These are phyloP conservation scores for Petrea volubilis DNA, from an alignment of 257 asterid genomes.

Conservation along the genomic window DNA sequence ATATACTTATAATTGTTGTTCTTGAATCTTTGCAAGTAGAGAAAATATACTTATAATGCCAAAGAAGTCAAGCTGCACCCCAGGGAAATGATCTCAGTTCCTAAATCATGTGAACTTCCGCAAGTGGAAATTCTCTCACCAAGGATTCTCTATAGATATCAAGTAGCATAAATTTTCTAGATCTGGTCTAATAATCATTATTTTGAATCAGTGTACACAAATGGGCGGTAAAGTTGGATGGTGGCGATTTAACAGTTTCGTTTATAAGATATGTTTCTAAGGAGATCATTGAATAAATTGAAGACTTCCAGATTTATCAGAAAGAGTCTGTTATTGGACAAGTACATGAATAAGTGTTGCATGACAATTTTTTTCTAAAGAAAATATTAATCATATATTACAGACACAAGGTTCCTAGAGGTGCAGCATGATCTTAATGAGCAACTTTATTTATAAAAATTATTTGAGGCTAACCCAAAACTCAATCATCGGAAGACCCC, in stretches of 20 bases:
- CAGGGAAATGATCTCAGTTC: neutral
- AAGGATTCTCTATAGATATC: neutral
- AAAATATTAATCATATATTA: neutral
- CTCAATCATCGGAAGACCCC: neutral
- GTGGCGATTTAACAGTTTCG: neutral
- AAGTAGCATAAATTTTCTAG: neutral
- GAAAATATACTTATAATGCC: neutral
- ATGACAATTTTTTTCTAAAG: neutral
- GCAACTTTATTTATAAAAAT: neutral
- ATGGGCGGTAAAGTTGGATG: neutral
- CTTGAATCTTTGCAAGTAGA: neutral
- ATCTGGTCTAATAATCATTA: neutral
- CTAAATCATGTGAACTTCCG: neutral
- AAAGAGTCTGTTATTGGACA: constrained; percentile 19
- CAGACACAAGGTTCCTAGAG: neutral
- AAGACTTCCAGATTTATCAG: neutral
- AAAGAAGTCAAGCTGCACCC: neutral
- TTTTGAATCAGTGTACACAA: neutral
- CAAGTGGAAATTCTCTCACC: neutral
- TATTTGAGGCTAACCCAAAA: neutral
- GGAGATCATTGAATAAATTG: neutral
- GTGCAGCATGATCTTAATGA: neutral
- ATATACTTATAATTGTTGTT: neutral
- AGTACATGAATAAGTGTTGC: constrained; percentile 1
- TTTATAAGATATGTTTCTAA: neutral